phyloP scores from a whole-genome alignment of 257 asterid species.

The Jacaranda copaia region DNA sequence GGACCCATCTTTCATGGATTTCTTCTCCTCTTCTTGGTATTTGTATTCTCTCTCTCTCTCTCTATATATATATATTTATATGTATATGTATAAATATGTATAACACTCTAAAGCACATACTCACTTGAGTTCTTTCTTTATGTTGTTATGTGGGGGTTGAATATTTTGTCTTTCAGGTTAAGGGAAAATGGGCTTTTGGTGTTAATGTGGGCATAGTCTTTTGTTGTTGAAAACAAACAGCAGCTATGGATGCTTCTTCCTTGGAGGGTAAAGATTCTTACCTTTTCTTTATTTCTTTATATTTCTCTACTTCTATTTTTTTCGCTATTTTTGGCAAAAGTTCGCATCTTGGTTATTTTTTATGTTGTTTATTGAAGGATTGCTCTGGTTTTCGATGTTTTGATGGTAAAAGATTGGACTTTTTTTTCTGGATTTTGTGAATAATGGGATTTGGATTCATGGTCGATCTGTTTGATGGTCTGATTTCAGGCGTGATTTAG shows the following conservation, averaged over 20 bases:
- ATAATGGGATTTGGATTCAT: constrained; percentile 42
- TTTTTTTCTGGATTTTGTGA: constrained; percentile 31
- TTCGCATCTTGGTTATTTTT: constrained; percentile 24
- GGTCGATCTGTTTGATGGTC: constrained; percentile 53
- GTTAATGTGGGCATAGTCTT: constrained; percentile 47
- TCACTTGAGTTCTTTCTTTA: constrained; percentile 22
- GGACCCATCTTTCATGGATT: constrained; percentile 46
- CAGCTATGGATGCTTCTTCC: constrained; percentile 58
- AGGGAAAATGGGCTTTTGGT: constrained; percentile 41
- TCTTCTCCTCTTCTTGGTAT: constrained; percentile 50
- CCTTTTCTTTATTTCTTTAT: constrained; percentile 11
- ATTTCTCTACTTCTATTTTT: constrained; percentile 19
- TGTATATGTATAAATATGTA: not conserved
- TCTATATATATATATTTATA: constrained; percentile 17
- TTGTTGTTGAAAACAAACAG: constrained; percentile 26
- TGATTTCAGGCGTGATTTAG: constrained; percentile 43
- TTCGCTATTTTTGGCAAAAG: not conserved
- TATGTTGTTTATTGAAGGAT: constrained; percentile 19
- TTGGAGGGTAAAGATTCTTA: constrained; percentile 51
- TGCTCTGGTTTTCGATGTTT: constrained; percentile 9
- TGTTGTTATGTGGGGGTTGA: constrained; percentile 35
- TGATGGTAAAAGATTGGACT: constrained; percentile 33
- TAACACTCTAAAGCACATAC: constrained; percentile 7
- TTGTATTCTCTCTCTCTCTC: constrained; percentile 39
- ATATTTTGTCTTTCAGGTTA: constrained; percentile 36